A percentile compares a stretch with the other conserved stretches of the same genome.
These are phyloP conservation scores for Colletotrichum lentis DNA, from an alignment of 2,329 filamentous ascomycete species.

Conservation along the genomic window DNA sequence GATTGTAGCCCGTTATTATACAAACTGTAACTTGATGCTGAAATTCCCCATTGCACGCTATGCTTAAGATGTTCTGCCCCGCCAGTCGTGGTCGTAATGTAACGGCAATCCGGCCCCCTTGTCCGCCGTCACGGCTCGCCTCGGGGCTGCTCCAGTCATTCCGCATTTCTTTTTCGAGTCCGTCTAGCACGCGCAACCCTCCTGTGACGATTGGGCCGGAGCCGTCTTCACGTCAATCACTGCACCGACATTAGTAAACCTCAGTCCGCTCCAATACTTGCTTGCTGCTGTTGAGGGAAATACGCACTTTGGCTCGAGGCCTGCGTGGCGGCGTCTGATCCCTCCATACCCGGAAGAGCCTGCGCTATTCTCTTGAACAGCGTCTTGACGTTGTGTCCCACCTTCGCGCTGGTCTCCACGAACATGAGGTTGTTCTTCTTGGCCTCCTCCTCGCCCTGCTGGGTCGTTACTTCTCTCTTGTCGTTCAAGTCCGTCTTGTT, in stretches of 20 bases:
- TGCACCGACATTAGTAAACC: slow-evolving; percentile 50
- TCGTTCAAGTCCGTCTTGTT: slow-evolving; percentile 99
- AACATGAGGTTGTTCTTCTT: slow-evolving; percentile 99
- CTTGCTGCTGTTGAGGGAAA: not conserved
- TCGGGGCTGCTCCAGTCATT: slow-evolving; percentile 29
- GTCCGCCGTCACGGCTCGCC: slow-evolving; percentile 35
- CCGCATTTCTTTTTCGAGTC: slow-evolving; percentile 6
- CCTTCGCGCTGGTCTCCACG: slow-evolving; percentile 97
- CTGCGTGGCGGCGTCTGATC: slow-evolving; percentile 79
- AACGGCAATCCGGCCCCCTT: slow-evolving; percentile 24
- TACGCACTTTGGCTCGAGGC: slow-evolving; percentile 78
- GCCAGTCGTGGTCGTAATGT: slow-evolving; percentile 36
- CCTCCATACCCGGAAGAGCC: slow-evolving; percentile 96
- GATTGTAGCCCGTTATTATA: slow-evolving; percentile 40
- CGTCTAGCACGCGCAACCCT: slow-evolving; percentile 73
- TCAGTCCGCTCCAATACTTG: not conserved
- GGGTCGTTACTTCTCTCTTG: slow-evolving; percentile 95
- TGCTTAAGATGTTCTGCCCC: slow-evolving; percentile 43
- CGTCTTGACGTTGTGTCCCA: slow-evolving; percentile 97
- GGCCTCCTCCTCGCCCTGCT: slow-evolving; percentile 96
- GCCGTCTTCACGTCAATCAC: slow-evolving; percentile 95
- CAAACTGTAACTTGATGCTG: slow-evolving; percentile 41
- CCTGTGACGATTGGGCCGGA: slow-evolving; percentile 72
- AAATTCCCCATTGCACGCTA: slow-evolving; percentile 43
- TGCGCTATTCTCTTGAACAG: slow-evolving; percentile 98